phyloP scores from a whole-genome alignment of 352 stramenopile species.

The Phytophthora pini region DNA sequence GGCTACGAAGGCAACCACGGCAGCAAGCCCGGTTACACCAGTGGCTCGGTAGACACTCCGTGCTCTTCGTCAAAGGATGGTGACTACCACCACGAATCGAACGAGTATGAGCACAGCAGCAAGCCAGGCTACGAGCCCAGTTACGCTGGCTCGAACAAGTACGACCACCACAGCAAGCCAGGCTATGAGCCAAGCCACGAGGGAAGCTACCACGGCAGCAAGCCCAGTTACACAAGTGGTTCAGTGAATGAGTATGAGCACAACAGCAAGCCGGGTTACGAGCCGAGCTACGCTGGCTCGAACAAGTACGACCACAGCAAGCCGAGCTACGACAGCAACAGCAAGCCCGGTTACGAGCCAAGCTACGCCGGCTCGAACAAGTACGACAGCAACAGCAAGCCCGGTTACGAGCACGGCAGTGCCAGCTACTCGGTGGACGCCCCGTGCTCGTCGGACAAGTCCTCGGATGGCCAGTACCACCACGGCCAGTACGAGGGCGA shows the following conservation, averaged over 20 bases:
- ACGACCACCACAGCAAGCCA: constrained; percentile 4
- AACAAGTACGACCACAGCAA: constrained; percentile 3
- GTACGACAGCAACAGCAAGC: constrained; percentile 1
- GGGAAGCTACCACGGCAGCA: neutral
- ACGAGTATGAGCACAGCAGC: no score
- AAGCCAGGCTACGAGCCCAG: neutral
- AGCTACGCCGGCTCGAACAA: neutral
- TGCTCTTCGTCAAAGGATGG: constrained; percentile 12
- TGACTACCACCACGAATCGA: neutral
- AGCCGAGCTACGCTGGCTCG: neutral
- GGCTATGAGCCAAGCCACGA: neutral
- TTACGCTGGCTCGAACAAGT: neutral
- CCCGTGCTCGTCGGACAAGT: constrained; percentile 19
- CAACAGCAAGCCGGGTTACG: neutral
- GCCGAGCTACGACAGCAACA: neutral
- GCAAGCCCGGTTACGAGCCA: constrained; percentile 1
- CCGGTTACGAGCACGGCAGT: constrained; percentile 1
- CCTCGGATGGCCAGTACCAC: constrained; percentile 9
- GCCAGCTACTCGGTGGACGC: constrained; percentile 1
- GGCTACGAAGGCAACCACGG: constrained; percentile 6
- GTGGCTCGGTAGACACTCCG: constrained; percentile 1
- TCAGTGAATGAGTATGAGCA: neutral
- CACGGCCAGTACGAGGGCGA: neutral
- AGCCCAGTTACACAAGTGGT: neutral
- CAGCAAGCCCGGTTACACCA: neutral